Conservation (phyloP, 2,329 filamentous ascomycete species). For the Cercospora sp. region DNA sequence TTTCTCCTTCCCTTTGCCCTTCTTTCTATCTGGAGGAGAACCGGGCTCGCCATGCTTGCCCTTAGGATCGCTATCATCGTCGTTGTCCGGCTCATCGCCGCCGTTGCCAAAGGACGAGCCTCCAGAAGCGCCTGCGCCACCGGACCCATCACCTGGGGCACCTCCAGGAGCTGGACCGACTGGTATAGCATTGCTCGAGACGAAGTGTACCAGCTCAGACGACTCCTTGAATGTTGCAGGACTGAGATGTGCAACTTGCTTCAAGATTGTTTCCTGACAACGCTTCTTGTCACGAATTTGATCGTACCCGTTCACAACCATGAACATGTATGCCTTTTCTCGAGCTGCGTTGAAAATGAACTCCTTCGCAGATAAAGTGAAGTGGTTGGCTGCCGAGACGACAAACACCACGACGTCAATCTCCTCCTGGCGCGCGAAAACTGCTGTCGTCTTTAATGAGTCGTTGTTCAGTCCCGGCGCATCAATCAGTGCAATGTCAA, state of each 20-base stretch:
- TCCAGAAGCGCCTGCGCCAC: slow-evolving; percentile 34
- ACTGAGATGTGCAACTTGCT: slow-evolving; percentile 84
- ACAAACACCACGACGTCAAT: slow-evolving; percentile 99
- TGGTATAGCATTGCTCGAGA: slow-evolving; percentile 93
- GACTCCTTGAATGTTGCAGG: slow-evolving; percentile 91
- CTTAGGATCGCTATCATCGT: slow-evolving; percentile 56
- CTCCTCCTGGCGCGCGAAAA: slow-evolving; percentile 96
- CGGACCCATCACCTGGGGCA: slow-evolving; percentile 47
- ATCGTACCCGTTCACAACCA: slow-evolving; percentile 97
- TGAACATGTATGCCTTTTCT: slow-evolving; percentile 98
- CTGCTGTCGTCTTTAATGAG: slow-evolving; percentile 93
- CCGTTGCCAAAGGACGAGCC: slow-evolving; percentile 41
- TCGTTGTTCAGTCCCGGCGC: slow-evolving; percentile 94
- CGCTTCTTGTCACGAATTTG: slow-evolving; percentile 87
- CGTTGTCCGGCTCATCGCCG: slow-evolving; percentile 39
- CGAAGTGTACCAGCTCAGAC: slow-evolving; percentile 91
- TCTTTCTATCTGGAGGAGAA: slow-evolving; percentile 49
- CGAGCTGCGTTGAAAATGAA: slow-evolving; percentile 94
- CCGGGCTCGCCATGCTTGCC: slow-evolving; percentile 53
- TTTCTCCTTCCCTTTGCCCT: slow-evolving; percentile 74
- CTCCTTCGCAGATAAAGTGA: slow-evolving; percentile 95
- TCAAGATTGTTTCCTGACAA: slow-evolving; percentile 88
- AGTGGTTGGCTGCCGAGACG: slow-evolving; percentile 95
- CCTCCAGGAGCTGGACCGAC: slow-evolving; percentile 61
- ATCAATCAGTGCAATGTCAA: slow-evolving; percentile 96